Evolutionary conservation across 805 yeast genomes (phyloP).

Genomic region (Candida succiphila): DNA sequence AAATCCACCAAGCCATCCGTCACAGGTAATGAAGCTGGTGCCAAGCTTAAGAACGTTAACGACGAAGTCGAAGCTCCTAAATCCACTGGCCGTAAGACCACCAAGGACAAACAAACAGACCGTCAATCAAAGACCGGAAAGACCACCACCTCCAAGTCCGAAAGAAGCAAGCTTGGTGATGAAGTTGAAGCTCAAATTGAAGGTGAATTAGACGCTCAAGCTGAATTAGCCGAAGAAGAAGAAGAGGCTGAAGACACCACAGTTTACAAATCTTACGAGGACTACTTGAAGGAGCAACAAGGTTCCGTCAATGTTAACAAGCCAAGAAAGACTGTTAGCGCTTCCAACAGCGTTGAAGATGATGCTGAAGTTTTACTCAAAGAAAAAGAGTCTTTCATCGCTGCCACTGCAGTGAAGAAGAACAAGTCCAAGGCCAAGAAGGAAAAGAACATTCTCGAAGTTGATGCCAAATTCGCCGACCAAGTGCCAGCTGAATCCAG

Average conservation of each 20-base stretch:
- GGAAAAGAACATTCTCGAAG: slow-evolving; percentile 71
- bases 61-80: slow-evolving; percentile 48
- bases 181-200: slow-evolving; percentile 39
- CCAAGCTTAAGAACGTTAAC: slow-evolving; percentile 67
- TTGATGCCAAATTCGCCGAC: slow-evolving; percentile 65
- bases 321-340: slow-evolving; percentile 41
- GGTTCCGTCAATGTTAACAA: slow-evolving; percentile 7
- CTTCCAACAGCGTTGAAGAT: slow-evolving; percentile 47
- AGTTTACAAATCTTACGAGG: slow-evolving; percentile 65
- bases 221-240: slow-evolving; percentile 26
- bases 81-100: slow-evolving; percentile 31
- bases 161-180: slow-evolving; percentile 85
- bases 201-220: slow-evolving; percentile 53
- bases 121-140: slow-evolving; percentile 82
- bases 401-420: slow-evolving; percentile 57
- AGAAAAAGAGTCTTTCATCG: slow-evolving; percentile 49
- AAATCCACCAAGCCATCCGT: slow-evolving; percentile 60
- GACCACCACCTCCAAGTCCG: slow-evolving; percentile 77
- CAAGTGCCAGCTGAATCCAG: slow-evolving; percentile 30
- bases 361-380: slow-evolving; percentile 55
- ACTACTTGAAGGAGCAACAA: slow-evolving; percentile 54
- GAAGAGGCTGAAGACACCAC: slow-evolving; percentile 34
- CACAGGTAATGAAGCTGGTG: slow-evolving; percentile 85
- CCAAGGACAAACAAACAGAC: slow-evolving; percentile 53
- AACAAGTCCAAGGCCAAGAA: slow-evolving; percentile 65